Evolutionary conservation across 2,329 filamentous ascomycete genomes (phyloP), one percentile per base, ranked within the genome.

Genomic region (Pseudogymnoascus sp.): DNA sequence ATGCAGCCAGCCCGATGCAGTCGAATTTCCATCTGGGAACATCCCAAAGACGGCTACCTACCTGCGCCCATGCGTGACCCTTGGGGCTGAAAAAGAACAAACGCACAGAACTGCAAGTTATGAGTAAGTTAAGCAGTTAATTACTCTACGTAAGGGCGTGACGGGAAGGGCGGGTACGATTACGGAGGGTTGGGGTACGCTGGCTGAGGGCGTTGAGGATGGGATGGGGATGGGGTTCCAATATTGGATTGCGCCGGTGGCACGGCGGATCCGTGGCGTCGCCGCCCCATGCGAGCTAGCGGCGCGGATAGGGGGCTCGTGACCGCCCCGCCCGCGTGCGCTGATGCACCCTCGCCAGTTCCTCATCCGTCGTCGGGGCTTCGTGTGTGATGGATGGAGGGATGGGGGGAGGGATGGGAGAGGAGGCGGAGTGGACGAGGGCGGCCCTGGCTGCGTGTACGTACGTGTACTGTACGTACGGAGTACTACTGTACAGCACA

Each of bases 211-310:
- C 31, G 31, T 34, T 34, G 37, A 38, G 37, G 37, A n/a, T 7
- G 37, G 6, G 37, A n/a, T 7, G 6, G 18, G 18, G 4, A 14
- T 23, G 40, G 8, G 40, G 42, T 23, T 46, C 42, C 42, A 46
- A 46, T 46, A 46, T 46, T 46, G 42, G 23, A 46, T 46, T 46
- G 21, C 42, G 42, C 42, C 42, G 42, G 42, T 46, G 42, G 42
- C 42, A 46, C 21, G 42, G 42, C 42, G 18, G 42, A 46, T 46
- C 42, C 42, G 42, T 46, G 42, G 18, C 42, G 42, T 46, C 42
- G 42, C 21, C 42, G 42, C 42, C 42, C 21, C 42, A 46, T 46
- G 42, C 42, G 11, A 46, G 18, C 42, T 46, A 46, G 42, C 42
- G 42, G 42, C 42, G 42, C 42, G 42, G 18, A 46, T 23, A 46